Percentiles rank a stretch among this genome's conserved stretches.
Conservation (phyloP, 2,329 filamentous ascomycete genomes). For the Xylariaceae sp. region DNA sequence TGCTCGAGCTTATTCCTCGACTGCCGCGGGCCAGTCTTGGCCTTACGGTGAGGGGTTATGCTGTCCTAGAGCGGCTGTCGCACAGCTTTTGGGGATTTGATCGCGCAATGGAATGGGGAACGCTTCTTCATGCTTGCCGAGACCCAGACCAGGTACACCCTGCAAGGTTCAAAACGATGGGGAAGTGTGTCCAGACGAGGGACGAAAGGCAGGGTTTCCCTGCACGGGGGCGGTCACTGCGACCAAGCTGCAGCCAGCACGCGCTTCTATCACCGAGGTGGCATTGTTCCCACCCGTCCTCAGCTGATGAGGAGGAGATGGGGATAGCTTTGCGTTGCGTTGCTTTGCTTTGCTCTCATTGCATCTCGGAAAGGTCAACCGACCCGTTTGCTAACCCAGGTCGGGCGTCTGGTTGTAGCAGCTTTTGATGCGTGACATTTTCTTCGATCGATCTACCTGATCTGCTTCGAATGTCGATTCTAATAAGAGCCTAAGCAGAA, state of each 20-base stretch:
- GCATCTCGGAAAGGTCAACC: slow-evolving; percentile 28
- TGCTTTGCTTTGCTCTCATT: slow-evolving; percentile 22
- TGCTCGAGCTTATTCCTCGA: no score
- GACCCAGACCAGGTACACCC: no score
- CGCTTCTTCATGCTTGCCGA: slow-evolving; percentile 23
- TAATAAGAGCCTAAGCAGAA: no score
- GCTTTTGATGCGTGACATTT: slow-evolving; percentile 18
- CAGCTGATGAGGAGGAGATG: slow-evolving; percentile 14
- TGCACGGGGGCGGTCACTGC: slow-evolving; percentile 27
- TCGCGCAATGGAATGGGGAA: slow-evolving; percentile 25
- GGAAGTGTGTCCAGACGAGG: slow-evolving; percentile 15
- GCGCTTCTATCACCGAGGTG: slow-evolving; percentile 28
- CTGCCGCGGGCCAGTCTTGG: slow-evolving; percentile 25
- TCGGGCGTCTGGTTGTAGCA: slow-evolving; percentile 12
- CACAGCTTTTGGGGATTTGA: slow-evolving; percentile 25
- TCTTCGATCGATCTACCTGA: slow-evolving; percentile 17
- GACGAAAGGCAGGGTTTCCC: no score
- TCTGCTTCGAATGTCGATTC: slow-evolving; percentile 8
- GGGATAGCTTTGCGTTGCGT: background rate
- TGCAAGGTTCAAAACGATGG: slow-evolving; percentile 24
- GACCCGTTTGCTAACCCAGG: slow-evolving; percentile 21
- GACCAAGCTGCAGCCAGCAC: slow-evolving; percentile 20
- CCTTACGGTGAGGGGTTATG: slow-evolving; percentile 29
- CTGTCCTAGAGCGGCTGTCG: slow-evolving; percentile 19
- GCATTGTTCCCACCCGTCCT: slow-evolving; percentile 22